Base-by-base conservation (phyloP, 495 filamentous ascomycete species). In the Jackrogersella multiformis region DNA sequence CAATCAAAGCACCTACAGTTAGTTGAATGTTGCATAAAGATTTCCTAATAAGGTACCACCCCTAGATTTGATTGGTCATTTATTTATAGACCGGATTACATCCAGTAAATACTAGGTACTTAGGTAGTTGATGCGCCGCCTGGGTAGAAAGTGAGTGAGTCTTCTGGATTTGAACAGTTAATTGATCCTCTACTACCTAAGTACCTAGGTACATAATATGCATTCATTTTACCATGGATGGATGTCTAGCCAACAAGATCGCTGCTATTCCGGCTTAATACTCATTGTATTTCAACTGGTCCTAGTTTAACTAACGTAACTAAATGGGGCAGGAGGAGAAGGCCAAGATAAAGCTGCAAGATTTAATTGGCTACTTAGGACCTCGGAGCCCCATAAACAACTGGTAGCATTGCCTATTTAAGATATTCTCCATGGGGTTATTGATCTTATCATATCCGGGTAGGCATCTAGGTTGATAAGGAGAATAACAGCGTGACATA, bases 321-420 rank as follows among this genome's bases (percentile, higher is more conserved):
- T 51, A n/a, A 62, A 62, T 26, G 28, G 46, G 59, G 59, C 59
- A 62, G 59, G 59, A 62, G 59, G 48, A 54, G 20, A 38, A 20
- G 21, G n/a, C n/a, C n/a, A 8, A 52, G 58, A 61, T 54, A 54
- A 52, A 54, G 7, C 2, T 32, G 28, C 13, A 30, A 26, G 8
- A 26, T 20, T 28, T 62, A 26, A 62, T 62, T 62, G 59, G 59
- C 35, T 32, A n/a, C n/a, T n/a, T n/a, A n/a, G n/a, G n/a, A 10
- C 5, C 2, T 24, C 23, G n/a, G 4, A 16, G 38, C 5, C 21
- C 26, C 38, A 8, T 41, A 61, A 51, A 26, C 24, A 41, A 18
- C 42, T 36, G 35, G 35, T 10, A 41, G 18, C 9, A 42, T 44
- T 24, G 13, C 57, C 46, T 61, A 61, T 61, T 46, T 61, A 1